A percentile compares a stretch with the other conserved stretches of the same genome.
phyloP scores from a whole-genome alignment of 2,329 filamentous ascomycete genomes.

The Fusarium sp. region DNA sequence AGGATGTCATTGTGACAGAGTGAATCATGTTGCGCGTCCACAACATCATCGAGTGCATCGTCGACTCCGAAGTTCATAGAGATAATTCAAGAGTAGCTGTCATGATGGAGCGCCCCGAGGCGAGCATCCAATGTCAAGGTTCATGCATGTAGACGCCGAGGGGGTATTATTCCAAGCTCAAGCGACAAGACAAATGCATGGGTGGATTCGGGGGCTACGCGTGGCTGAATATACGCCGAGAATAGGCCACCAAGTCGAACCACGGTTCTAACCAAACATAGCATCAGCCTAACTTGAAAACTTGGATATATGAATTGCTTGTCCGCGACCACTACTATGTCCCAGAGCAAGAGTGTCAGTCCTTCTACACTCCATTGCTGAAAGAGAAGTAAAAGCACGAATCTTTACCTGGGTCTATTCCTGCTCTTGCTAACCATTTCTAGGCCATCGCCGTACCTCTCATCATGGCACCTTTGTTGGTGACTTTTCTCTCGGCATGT shows the following conservation, averaged over 20 bases:
- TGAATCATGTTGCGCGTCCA: neutral
- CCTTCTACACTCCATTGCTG: neutral
- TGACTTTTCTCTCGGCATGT: constrained; percentile 20
- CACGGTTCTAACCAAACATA: neutral
- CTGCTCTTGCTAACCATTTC: neutral
- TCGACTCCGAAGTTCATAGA: neutral
- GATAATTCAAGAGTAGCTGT: neutral
- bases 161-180: neutral
- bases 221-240: neutral
- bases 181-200: neutral
- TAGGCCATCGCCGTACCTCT: neutral
- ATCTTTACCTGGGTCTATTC: neutral
- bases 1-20: neutral
- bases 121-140: neutral
- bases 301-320: neutral
- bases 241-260: neutral
- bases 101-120: neutral
- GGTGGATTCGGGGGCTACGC: neutral
- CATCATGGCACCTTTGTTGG: neutral
- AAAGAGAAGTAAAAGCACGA: neutral
- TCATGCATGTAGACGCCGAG: neutral
- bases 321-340: no score
- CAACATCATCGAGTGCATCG: neutral
- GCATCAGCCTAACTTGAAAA: neutral
- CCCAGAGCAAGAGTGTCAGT: neutral